Conservation (phyloP, 192 early-diverging fungal species). For the Podila horticola region DNA sequence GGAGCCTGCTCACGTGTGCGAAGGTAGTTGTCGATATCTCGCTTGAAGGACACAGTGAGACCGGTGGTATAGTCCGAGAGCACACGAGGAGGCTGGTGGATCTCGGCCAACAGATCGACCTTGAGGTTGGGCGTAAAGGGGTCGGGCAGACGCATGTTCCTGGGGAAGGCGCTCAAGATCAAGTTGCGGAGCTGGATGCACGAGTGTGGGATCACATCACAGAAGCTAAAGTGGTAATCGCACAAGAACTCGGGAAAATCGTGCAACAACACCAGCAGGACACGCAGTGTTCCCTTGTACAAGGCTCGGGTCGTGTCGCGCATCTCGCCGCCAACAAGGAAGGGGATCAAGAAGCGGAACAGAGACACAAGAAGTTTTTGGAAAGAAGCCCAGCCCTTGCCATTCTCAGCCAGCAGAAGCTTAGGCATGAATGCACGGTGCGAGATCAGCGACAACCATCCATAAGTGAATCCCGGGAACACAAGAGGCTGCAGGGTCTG, state of each 20-base stretch:
- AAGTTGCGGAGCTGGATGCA: slow-evolving; percentile 97
- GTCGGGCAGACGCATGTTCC: slow-evolving; percentile 95
- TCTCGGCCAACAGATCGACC: slow-evolving; percentile 91
- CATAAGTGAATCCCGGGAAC: slow-evolving; percentile 94
- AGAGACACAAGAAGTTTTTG: slow-evolving; percentile 85
- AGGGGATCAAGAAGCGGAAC: slow-evolving; percentile 89
- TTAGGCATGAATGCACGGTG: slow-evolving; percentile 95
- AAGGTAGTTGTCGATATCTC: slow-evolving; percentile 80
- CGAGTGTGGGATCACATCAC: slow-evolving; percentile 88
- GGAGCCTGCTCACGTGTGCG: slow-evolving; percentile 61
- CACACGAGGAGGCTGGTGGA: slow-evolving; percentile 84
- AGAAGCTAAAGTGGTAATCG: slow-evolving; percentile 90
- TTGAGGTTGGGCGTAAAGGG: slow-evolving; percentile 96
- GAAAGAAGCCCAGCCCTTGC: slow-evolving; percentile 91
- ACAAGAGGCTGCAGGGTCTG: slow-evolving; percentile 84
- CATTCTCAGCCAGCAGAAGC: slow-evolving; percentile 76
- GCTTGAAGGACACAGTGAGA: slow-evolving; percentile 73
- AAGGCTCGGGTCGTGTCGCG: slow-evolving; percentile 81
- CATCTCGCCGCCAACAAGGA: slow-evolving; percentile 76
- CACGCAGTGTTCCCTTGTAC: slow-evolving; percentile 90
- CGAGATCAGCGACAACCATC: slow-evolving; percentile 94
- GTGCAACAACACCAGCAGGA: slow-evolving; percentile 92
- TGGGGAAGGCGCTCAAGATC: slow-evolving; percentile 96
- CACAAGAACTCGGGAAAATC: slow-evolving; percentile 99
- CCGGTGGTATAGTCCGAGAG: slow-evolving; percentile 84